These are phyloP conservation scores for Stachybotrys elegans DNA, from an alignment of 2,329 filamentous ascomycete species.

Conservation along the genomic window DNA sequence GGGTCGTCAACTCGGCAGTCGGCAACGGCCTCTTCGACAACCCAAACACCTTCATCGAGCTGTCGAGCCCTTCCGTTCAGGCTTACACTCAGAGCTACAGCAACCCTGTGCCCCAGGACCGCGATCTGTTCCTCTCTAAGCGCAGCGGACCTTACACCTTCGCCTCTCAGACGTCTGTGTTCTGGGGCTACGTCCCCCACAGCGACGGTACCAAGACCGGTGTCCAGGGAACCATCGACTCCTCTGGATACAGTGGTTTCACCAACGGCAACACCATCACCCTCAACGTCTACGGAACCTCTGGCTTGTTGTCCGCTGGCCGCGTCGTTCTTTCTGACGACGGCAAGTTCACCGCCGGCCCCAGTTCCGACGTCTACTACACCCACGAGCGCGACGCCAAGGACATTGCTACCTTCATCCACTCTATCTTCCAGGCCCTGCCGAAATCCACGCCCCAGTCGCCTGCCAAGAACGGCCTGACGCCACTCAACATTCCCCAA, in stretches of 20 bases:
- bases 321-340: conserved; percentile 36
- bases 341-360: conserved; percentile 34
- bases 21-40: conserved; percentile 50
- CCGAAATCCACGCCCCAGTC: conserved; percentile 12
- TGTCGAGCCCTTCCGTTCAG: conserved; percentile 34
- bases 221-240: conserved; percentile 49
- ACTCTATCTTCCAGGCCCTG: conserved; percentile 42
- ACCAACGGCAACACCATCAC: conserved; percentile 42
- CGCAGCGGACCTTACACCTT: conserved; percentile 48
- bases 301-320: conserved; percentile 44
- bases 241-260: conserved; percentile 36
- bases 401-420: conserved; percentile 44
- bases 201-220: conserved; percentile 34
- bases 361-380: conserved; percentile 39
- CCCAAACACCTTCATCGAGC: conserved; percentile 49
- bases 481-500: conserved; percentile 41
- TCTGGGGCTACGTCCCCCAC: conserved; percentile 44
- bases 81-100: conserved; percentile 44
- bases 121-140: conserved; percentile 38
- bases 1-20: conserved; percentile 45
- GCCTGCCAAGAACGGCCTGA: conserved; percentile 31
- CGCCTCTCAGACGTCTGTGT: conserved; percentile 46
- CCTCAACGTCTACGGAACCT: conserved; percentile 53
- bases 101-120: conserved; percentile 34
- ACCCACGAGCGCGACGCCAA: conserved; percentile 40